A percentile compares a stretch with the other conserved stretches of the same genome.
Conservation (phyloP, 2,329 filamentous ascomycete genomes). For the Cercospora zeina region DNA sequence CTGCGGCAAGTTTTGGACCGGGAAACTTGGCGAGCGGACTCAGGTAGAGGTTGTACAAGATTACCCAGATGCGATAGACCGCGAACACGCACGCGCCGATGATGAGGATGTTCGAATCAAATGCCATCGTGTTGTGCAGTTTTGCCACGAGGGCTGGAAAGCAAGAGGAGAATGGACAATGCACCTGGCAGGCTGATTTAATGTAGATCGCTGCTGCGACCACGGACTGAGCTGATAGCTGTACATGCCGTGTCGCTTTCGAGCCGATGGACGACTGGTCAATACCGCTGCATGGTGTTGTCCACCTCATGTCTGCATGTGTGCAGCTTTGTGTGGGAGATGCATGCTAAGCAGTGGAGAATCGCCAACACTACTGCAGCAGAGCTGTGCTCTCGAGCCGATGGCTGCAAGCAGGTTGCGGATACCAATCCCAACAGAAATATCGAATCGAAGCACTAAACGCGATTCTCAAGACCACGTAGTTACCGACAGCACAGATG, state of each 20-base stretch:
- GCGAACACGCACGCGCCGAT: slow-evolving; percentile 1
- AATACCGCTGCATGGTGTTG: neutral
- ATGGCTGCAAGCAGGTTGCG: neutral
- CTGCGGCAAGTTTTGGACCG: slow-evolving; percentile 42
- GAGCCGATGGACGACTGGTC: neutral
- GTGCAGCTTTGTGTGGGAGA: slow-evolving; percentile 2
- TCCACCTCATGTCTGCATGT: neutral
- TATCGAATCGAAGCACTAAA: neutral
- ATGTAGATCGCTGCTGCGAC: neutral
- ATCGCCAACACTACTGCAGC: neutral
- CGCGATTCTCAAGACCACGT: neutral
- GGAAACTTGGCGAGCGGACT: slow-evolving; percentile 42
- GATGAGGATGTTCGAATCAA: neutral
- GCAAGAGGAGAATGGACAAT: neutral
- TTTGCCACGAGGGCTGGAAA: neutral
- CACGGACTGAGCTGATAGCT: neutral
- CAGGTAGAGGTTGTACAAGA: slow-evolving; percentile 37
- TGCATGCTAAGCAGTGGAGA: neutral
- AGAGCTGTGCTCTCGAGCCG: neutral
- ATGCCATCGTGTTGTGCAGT: neutral
- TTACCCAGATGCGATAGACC: slow-evolving; percentile 10
- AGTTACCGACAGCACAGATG: neutral
- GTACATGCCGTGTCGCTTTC: neutral
- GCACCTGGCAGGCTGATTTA: neutral
- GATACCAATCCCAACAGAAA: neutral